Evolutionary conservation across 257 asterid genomes (phyloP), one percentile per base, ranked within the genome.

Genomic region (Jacaranda mimosifolia): DNA sequence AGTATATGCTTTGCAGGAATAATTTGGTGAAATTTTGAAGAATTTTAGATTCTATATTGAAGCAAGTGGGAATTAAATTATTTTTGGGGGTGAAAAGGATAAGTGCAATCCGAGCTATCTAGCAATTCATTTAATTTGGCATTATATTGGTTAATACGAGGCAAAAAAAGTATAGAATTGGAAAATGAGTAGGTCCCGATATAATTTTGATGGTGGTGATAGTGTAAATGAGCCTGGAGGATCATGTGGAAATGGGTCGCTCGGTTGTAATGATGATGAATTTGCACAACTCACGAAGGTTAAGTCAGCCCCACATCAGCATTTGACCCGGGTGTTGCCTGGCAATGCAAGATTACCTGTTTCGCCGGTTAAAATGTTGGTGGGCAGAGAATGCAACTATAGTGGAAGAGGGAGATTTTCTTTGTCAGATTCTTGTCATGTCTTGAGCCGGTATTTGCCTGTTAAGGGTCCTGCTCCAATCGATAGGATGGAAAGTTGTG

Each of bases 361-460:
- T 83, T 93, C 98, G 0, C 92, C 98, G 0, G 91, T 93, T 79
- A 79, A 87, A 68, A 93, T 95, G 99, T 76, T 95, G 88, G 63
- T 78, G 57, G 97, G 91, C 63, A 85, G 99, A 80, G 98, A 95
- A 79, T 85, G 86, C 72, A 93, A 95, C 80, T 91, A 59, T 76
- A 87, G 73, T 52, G 97, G 97, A 56, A 89, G 92, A 70, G 99
- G 99, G 73, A 87, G 92, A 80, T 93, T 95, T 82, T 82, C 98
- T 3, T 72, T 81, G 4, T 82, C 94, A 0, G 99, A 95, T 67
- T 82, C 93, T 82, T 89, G 99, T 85, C 98, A 95, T 83, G 82
- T 95, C 9, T 55, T 88, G 80, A 90, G 90, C 84, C 87, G 91
- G 48, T 95, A 93, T 88, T 83, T 91, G 76, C 99, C 99, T 0